phyloP scores from a whole-genome alignment of 2,329 filamentous ascomycete species.

The Ascochyta pisi region DNA sequence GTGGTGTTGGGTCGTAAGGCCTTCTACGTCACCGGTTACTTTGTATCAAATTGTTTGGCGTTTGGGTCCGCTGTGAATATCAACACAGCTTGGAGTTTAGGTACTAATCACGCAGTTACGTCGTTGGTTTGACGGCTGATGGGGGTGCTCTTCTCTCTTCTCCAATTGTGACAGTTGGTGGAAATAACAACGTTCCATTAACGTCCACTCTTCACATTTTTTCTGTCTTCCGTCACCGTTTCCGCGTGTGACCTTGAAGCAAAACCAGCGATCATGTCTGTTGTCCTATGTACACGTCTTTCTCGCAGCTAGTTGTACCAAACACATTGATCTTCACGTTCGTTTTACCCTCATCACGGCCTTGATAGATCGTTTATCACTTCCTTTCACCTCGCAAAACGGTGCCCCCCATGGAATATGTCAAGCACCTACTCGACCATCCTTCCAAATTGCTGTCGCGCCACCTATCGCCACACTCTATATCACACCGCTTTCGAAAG shows the following conservation, averaged over 20 bases:
- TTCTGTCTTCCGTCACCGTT: neutral
- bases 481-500: neutral
- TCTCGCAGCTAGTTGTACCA: neutral
- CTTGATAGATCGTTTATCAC: neutral
- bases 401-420: constrained; percentile 12
- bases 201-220: neutral
- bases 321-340: neutral
- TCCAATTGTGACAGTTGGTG: neutral
- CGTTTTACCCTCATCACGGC: neutral
- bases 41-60: constrained; percentile 16
- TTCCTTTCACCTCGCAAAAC: constrained; percentile 3
- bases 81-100: neutral
- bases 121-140: constrained; percentile 1
- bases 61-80: constrained; percentile 6
- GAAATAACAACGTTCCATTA: neutral
- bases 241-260: no score
- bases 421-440: constrained; percentile 7
- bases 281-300: neutral
- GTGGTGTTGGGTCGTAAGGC: constrained; percentile 8
- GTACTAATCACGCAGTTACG: neutral
- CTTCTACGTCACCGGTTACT: neutral
- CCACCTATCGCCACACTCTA: neutral
- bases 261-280: neutral
- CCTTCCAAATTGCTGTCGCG: neutral
- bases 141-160: neutral